Evolutionary conservation across 495 filamentous ascomycete genomes (phyloP).

Genomic region (Mytilinidion resinicola): DNA sequence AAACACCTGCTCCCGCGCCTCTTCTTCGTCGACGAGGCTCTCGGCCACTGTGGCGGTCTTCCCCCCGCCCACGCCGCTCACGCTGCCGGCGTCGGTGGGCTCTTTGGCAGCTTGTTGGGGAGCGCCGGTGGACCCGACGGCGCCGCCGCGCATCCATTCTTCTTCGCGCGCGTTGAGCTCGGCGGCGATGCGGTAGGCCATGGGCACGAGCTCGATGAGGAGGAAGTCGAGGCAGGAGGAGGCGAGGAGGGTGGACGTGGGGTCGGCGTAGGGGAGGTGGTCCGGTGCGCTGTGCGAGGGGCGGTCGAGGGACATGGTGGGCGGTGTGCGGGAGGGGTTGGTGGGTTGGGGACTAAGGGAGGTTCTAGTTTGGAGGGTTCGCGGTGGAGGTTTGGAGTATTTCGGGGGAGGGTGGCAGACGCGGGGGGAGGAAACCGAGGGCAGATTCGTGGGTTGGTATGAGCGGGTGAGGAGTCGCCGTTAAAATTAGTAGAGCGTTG

Average conservation of each 20-base stretch:
- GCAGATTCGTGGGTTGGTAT: too few relatives aligned
- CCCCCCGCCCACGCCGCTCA: slow-evolving; percentile 3
- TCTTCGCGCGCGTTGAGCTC: slow-evolving; percentile 42
- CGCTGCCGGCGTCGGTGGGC: not conserved
- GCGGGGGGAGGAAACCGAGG: too few relatives aligned
- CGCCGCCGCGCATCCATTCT: slow-evolving; percentile 20
- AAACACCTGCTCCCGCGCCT: slow-evolving; percentile 73
- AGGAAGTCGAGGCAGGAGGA: slow-evolving; percentile 85
- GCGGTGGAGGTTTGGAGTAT: too few relatives aligned
- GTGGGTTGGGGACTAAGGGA: too few relatives aligned
- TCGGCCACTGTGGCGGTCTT: slow-evolving; percentile 12
- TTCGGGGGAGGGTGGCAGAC: too few relatives aligned
- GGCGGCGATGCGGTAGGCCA: slow-evolving; percentile 73
- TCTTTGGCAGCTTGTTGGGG: slow-evolving; percentile 15
- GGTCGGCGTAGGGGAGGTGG: slow-evolving; percentile 51
- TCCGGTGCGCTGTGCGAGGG: not conserved
- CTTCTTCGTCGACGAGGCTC: slow-evolving; percentile 59
- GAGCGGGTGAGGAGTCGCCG: too few relatives aligned
- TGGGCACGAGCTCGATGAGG: slow-evolving; percentile 91
- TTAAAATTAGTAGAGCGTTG: too few relatives aligned
- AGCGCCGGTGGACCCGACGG: slow-evolving; percentile 22
- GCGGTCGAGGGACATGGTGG: slow-evolving; percentile 1
- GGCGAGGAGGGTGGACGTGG: slow-evolving; percentile 67
- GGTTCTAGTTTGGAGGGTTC: too few relatives aligned
- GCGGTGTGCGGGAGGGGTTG: not conserved